phyloP scores from a whole-genome alignment of 306 rosid species.

The Dryas drummondii region DNA sequence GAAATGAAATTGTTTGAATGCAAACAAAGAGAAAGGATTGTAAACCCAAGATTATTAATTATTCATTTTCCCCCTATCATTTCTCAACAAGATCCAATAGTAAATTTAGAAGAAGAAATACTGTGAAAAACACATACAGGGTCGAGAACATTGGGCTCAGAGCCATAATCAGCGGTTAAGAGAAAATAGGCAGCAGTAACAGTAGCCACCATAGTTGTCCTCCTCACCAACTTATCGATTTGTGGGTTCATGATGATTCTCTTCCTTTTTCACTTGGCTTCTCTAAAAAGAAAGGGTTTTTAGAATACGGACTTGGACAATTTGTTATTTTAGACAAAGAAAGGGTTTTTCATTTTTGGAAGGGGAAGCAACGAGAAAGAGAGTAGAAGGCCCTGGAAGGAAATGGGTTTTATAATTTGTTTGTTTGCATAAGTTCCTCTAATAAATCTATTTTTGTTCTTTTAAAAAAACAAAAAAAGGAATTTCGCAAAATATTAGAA shows the following conservation, averaged over 20 bases:
- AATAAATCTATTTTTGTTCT: too few relatives aligned
- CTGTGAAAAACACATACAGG: conserved; percentile 47
- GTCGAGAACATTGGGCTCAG: conserved; percentile 78
- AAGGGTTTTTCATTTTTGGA: background rate
- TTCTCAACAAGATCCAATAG: background rate
- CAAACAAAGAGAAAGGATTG: background rate
- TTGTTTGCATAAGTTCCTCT: background rate
- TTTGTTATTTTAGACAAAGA: too few relatives aligned
- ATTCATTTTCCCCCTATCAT: background rate
- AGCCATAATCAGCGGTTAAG: conserved; percentile 84
- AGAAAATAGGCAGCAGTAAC: conserved; percentile 83
- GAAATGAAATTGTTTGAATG: background rate
- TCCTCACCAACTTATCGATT: conserved; percentile 64
- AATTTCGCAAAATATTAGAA: too few relatives aligned
- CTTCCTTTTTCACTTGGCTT: conserved; percentile 1
- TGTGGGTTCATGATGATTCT: conserved; percentile 42
- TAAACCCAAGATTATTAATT: background rate
- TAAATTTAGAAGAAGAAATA: background rate
- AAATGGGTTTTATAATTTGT: background rate
- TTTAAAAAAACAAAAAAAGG: too few relatives aligned
- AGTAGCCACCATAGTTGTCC: conserved; percentile 72
- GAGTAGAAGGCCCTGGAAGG: conserved; percentile 4
- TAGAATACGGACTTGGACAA: background rate
- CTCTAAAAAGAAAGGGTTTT: background rate
- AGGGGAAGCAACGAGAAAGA: background rate